Evolutionary conservation across 2,329 filamentous ascomycete species (phyloP), one percentile per base, ranked within the genome.

Genomic region (Stenocarpella maydis): DNA sequence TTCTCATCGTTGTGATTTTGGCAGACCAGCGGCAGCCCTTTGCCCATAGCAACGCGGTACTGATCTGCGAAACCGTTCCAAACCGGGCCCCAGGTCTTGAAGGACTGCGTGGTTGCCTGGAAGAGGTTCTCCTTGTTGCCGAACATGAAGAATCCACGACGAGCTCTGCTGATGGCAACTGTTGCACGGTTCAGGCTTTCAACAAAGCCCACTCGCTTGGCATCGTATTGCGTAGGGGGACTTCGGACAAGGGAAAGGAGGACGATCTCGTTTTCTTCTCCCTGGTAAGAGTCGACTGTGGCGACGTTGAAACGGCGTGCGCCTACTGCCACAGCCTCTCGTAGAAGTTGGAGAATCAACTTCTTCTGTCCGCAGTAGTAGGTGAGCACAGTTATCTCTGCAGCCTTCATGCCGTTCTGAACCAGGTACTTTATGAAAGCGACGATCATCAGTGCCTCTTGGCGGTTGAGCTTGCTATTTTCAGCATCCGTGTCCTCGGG

Each of bases 261-360:
- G 12, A 98, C 85, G 10, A 97, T 84, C 28, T 95, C 92, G 71
- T 97, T 97, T 77, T 97, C 94, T 74, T 97, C 94, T 15, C 94
- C 94, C 77, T 97, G 94, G 75, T 95, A 97, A 0, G 92, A 93
- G 75, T 97, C 95, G 0, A 98, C 92, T 0, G 94, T 97, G 41
- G 88, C 87, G 1, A 97, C 90, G 2, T 91, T 91, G 74, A 86
- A 76, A 53, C 71, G 65, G 63, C 47, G 2, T 76, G 78, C 8
- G 77, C 75, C 24, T 76, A 71, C 45, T 47, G 80, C 65, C 65
- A 75, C 53, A 43, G 74, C 50, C 47, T 80, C 76, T 21, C 75
- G 72, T 14, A 80, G 77, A 7, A 80, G 78, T 17, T 81, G 82
- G 0, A 89, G 74, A 2, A 97, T 84, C 2, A 85, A 80, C 73